Base-by-base conservation (phyloP, 805 yeast species). In the Brettanomyces bruxellensis region DNA sequence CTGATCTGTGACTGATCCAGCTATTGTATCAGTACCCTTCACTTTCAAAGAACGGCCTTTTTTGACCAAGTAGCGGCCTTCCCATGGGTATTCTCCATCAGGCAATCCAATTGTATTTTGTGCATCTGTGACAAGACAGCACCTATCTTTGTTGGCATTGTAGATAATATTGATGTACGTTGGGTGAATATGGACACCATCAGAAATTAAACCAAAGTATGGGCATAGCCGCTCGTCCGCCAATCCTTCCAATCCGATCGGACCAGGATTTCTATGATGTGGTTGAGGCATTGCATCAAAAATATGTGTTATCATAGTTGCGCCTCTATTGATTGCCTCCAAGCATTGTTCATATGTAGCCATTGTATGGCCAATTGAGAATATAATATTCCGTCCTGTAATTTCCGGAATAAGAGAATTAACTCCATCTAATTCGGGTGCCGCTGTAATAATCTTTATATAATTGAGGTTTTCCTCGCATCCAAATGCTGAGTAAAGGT, bases 241-340 rank as follows among this genome's bases (percentile, higher is more conserved):
- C 5, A 48, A 11, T 22, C 36, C 36, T 40, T 43, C 63, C 34
- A 77, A 62, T 3, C 83, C 83, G 34, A 76, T 69, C 22, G 76
- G 72, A 12, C 83, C 81, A 9, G 75, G 76, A 44, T 76, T 75
- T 53, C 83, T 64, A 55, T 77, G 82, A 54, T 76, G 81, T 6
- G 78, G 79, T 42, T 57, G 66, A 3, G 79, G 79, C 83, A 78
- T 78, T 52, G 83, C 83, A 53, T 78, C 78, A 60, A 73, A 78
- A 45, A 78, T 65, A 55, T 78, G 83, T 3, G 83, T 78, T 47
- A 78, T 65, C 81, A 78, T 76, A n/a, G 71, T 55, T 13, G 80
- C 79, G 24, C 83, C 83, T n/a, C 64, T 53, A 23, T 62, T 58
- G 34, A 77, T 61, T 0, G 82, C 82, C 45, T 66, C 59, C 23